Evolutionary conservation across 164 flowering plant species (phyloP), one percentile per base, ranked within the genome.

Genomic region (Nelumbo lutea): DNA sequence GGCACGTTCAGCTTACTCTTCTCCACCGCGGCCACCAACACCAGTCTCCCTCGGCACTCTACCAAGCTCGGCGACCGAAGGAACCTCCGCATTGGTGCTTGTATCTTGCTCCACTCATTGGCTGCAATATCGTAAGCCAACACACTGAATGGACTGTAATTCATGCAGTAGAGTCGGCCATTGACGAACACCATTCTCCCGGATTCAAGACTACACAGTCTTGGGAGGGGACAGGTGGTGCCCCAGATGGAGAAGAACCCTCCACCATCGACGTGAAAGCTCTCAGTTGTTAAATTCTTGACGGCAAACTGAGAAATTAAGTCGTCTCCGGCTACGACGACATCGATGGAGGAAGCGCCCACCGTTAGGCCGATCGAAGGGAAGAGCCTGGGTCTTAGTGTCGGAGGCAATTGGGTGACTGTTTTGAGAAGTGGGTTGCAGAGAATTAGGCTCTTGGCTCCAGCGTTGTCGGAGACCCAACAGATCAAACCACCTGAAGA

Each of bases 1-100:
- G 97, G 98, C 42, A 90, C 93, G 38, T 90, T 94, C 1, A 94
- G 88, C 81, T 89, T 90, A 73, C 89, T 89, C 78, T 94, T 94
- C 83, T 87, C 98, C 45, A 94, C 98, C 0, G 93, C 96, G 2
- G 96, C 97, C 2, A 94, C 85, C n/a, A 94, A 68, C 4, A 91
- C 45, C 58, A 91, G 70, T 73, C 78, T 84, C 9, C 90, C 96
- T 4, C 76, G 61, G 62, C 87, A 80, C 80, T 90, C 96, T 5
- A 94, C 86, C 71, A 94, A 62, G 77, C 86, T 82, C 2, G 97
- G 98, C 0, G 90, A 94, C 42, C 96, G 74, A 0, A 94, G 78
- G 58, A 88, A 88, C 57, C 98, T 72, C 15, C 89, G 45, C 98
- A 94, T 94, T 0, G 98, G 98, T 0, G 96, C 96, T 68, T 91